Evolutionary conservation across 225 moss, liverwort and hornwort genomes (phyloP).

Genomic region (Ulota crispa): DNA sequence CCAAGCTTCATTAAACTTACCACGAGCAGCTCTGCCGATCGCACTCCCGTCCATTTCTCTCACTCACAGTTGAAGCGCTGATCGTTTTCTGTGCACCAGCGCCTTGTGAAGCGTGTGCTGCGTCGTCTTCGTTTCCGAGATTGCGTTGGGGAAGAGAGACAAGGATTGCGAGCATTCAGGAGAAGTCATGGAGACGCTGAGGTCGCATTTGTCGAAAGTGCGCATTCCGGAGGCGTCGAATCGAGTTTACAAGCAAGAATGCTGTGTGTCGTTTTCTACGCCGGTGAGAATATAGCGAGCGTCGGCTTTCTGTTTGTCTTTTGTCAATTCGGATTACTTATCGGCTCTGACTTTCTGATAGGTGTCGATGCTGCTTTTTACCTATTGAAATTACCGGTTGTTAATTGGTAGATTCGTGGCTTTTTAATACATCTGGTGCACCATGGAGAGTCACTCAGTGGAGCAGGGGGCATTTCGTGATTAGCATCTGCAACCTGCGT

Average conservation of each 20-base stretch:
- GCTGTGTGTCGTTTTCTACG: constrained; percentile 93
- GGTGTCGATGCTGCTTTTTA: background rate
- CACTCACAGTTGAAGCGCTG: background rate
- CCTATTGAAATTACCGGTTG: constrained; percentile 1
- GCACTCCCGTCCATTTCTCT: background rate
- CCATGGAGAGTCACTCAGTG: background rate
- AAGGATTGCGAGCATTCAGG: constrained; percentile 15
- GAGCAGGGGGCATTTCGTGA: background rate
- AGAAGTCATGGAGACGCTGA: constrained; percentile 71
- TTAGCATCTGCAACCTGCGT: background rate
- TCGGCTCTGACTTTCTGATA: background rate
- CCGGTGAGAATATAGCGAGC: constrained; percentile 57
- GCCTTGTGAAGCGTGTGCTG: background rate
- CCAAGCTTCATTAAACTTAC: background rate
- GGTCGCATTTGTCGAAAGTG: constrained; percentile 74
- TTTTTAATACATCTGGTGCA: background rate
- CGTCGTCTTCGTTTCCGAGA: constrained; percentile 7
- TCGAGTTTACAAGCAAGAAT: constrained; percentile 99
- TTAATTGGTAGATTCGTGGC: background rate
- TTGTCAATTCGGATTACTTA: background rate
- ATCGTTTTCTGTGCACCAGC: background rate
- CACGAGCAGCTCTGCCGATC: background rate
- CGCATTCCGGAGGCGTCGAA: constrained; percentile 94
- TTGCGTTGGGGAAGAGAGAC: constrained; percentile 29
- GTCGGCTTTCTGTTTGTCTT: background rate